Evolutionary conservation across 2,329 filamentous ascomycete species (phyloP).

Genomic region (Aspergillus sp.): DNA sequence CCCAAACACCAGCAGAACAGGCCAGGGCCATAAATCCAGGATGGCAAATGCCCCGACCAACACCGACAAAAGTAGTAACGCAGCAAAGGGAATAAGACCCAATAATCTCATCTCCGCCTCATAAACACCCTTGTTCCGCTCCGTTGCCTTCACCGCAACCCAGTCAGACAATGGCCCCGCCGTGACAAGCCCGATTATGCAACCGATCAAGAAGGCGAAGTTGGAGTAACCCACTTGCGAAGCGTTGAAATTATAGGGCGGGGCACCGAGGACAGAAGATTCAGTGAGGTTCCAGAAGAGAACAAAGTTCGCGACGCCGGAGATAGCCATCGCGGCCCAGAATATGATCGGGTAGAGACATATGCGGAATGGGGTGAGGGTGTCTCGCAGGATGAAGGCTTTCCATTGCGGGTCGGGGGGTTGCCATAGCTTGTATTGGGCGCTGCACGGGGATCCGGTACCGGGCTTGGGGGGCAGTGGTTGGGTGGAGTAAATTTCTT

Average conservation of each 20-base stretch:
- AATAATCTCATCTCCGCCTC: slow-evolving; percentile 11
- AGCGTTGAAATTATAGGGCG: slow-evolving; percentile 5
- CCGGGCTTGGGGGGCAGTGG: not conserved
- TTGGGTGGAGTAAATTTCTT: not conserved
- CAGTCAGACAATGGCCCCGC: slow-evolving; percentile 10
- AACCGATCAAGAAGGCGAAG: slow-evolving; percentile 7
- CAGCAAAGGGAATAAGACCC: not conserved
- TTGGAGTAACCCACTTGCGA: slow-evolving; percentile 6
- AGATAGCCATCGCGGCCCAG: not conserved
- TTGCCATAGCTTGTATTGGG: slow-evolving; percentile 5
- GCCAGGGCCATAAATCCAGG: not conserved
- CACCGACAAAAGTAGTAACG: not conserved
- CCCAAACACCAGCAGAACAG: slow-evolving; percentile 1
- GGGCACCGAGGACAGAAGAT: not conserved
- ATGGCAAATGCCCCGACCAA: slow-evolving; percentile 1
- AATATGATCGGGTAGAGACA: slow-evolving; percentile 8
- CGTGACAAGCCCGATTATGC: slow-evolving; percentile 1
- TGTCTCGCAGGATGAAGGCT: slow-evolving; percentile 3
- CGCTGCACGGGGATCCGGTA: not conserved
- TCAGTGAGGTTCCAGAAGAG: slow-evolving; percentile 13
- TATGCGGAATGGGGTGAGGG: not conserved
- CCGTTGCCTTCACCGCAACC: not conserved
- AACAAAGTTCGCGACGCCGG: slow-evolving; percentile 5
- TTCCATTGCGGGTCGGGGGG: not conserved
- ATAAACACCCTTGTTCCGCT: not conserved